phyloP scores from a whole-genome alignment of 2,329 filamentous ascomycete species.

The Botrytis elliptica region DNA sequence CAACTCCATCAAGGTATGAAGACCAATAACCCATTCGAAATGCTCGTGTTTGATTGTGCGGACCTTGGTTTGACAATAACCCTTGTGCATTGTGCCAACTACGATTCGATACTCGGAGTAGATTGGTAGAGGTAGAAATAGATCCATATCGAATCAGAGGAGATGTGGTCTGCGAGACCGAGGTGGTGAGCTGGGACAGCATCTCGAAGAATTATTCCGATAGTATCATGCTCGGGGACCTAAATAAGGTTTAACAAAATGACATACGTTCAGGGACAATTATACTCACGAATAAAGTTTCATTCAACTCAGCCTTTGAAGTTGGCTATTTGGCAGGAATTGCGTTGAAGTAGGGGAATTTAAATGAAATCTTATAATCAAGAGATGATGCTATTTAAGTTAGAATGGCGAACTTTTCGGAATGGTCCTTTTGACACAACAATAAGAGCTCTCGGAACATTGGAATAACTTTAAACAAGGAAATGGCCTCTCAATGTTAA shows the following conservation, averaged over 20 bases:
- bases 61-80: neutral
- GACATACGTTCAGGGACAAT: neutral
- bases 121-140: conserved; percentile 20
- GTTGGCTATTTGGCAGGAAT: neutral
- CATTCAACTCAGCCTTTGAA: neutral
- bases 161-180: conserved; percentile 26
- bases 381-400: neutral
- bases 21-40: conserved; percentile 52
- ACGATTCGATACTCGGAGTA: conserved; percentile 26
- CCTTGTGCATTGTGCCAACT: conserved; percentile 40
- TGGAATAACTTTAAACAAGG: neutral
- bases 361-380: neutral
- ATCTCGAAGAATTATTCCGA: conserved; percentile 28
- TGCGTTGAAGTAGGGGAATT: too few species aligned
- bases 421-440: neutral
- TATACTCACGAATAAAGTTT: neutral
- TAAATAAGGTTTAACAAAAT: neutral
- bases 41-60: conserved; percentile 39
- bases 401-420: neutral
- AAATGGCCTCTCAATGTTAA: neutral
- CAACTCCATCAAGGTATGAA: conserved; percentile 44
- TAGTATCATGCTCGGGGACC: conserved; percentile 28
- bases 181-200: conserved; percentile 32
- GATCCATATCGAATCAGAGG: conserved; percentile 20
- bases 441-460: neutral